Conservation (phyloP, 768 basidiomycete genomes). For the Termitomyces sp. region DNA sequence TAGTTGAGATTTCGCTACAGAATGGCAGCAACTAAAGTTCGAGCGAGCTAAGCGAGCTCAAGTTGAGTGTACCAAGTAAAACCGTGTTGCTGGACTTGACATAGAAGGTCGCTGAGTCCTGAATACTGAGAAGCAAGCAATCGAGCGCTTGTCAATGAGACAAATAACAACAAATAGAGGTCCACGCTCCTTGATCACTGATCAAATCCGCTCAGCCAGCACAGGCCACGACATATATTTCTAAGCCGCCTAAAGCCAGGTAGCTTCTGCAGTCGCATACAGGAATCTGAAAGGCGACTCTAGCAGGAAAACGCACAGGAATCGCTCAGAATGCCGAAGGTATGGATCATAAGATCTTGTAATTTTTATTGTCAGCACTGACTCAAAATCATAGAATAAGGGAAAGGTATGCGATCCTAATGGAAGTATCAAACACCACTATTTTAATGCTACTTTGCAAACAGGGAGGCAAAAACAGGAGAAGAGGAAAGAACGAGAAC, state of each 20-base stretch:
- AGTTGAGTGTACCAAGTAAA: no score
- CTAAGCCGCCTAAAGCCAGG: not conserved
- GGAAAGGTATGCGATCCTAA: conserved; percentile 51
- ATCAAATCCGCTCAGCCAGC: not conserved
- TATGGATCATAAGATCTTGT: conserved; percentile 16
- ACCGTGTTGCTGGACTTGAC: not conserved
- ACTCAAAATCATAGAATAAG: conserved; percentile 48
- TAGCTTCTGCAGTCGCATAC: conserved; percentile 7
- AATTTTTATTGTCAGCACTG: conserved; percentile 10
- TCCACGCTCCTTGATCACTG: not conserved
- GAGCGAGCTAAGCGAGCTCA: not conserved
- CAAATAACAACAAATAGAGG: not conserved
- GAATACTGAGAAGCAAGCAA: no score
- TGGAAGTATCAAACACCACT: not conserved
- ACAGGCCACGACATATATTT: not conserved
- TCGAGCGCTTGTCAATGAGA: no score
- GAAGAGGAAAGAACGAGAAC: conserved; percentile 99
- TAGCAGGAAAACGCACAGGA: conserved; percentile 5
- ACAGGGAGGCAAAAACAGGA: conserved; percentile 97
- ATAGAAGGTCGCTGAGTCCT: no score
- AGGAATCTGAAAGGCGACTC: conserved; percentile 5
- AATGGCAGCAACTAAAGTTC: not conserved
- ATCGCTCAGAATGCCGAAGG: conserved; percentile 44
- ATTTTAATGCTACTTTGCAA: not conserved
- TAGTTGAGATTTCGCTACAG: no score